Base-by-base conservation (phyloP, 1,284 basidiomycete species). In the Ceratorhiza oryzae-sativae region DNA sequence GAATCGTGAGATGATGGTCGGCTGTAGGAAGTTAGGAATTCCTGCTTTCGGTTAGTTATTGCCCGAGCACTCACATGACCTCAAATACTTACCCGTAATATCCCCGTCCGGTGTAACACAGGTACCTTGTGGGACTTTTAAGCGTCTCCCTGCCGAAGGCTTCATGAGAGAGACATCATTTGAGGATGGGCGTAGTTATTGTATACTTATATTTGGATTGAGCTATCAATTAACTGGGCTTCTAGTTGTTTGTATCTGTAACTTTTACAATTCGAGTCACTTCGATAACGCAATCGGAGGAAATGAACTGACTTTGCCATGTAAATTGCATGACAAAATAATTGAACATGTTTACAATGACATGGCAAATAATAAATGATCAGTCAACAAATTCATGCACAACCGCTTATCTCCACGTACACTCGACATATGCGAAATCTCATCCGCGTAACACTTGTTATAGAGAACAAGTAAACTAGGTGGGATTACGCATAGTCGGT, bases 1-100 rank as follows among this genome's bases (percentile, higher is more conserved):
- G 45, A 91, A 91, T 79, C 81, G 84, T 5, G 89, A 91, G 78
- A 88, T 91, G 75, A 90, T 90, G 85, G 81, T 88, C 79, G 90
- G 90, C n/a, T 91, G 90, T 81, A 90, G 90, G 85, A 87, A 76
- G 60, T 51, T 71, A 9, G 73, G 74, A 15, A 74, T 76, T n/a
- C 75, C 74, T 39, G 73, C 67, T 25, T 75, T 73, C 55, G 75
- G 74, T 72, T 46, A 61, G 63, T 68, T 67, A 53, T 45, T 49
- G 39, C 53, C 30, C n/a, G 15, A 20, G 30, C 9, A 12, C 53
- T 36, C 65, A 58, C 45, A 58, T 70, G 48, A 58, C 53, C 25
- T 8, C 27, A 32, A 2, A 8, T 34, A 25, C 65, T 70, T 56
- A 70, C 20, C 53, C 48, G 45, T 27, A 46, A 20, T 70, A 58